Evolutionary conservation across 2,329 filamentous ascomycete species (phyloP).

Genomic region (Amylocarpus encephaloides): DNA sequence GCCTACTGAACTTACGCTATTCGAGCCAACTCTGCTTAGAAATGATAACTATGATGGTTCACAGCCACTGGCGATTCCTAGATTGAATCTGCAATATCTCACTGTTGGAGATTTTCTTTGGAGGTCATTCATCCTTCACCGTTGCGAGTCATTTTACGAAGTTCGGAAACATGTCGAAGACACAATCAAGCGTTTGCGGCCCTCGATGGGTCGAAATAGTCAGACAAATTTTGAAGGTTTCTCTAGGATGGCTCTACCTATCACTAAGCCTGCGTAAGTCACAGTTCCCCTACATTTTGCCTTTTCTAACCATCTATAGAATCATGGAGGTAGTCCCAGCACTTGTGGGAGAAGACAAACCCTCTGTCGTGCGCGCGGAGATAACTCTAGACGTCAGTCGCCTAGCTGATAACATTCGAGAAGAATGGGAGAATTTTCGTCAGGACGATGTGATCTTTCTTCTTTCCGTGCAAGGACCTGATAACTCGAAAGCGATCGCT

Average conservation of each 20-base stretch:
- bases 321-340: conserved; percentile 82
- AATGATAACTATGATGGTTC: conserved; percentile 87
- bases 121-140: conserved; percentile 83
- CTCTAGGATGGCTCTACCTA: conserved; percentile 86
- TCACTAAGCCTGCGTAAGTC: conserved; percentile 63
- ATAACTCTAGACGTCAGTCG: conserved; percentile 77
- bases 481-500: conserved; percentile 40
- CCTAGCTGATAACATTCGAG: conserved; percentile 66
- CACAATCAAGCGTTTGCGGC: conserved; percentile 70
- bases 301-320: conserved; percentile 29
- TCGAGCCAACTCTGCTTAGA: conserved; percentile 69
- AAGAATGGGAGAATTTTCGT: conserved; percentile 84
- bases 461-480: conserved; percentile 62
- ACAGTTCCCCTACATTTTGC: conserved; percentile 12
- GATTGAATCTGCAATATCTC: conserved; percentile 91
- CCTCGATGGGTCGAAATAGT: conserved; percentile 57
- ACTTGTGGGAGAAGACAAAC: conserved; percentile 73
- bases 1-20: conserved; percentile 79
- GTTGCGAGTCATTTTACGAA: conserved; percentile 87
- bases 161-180: conserved; percentile 88
- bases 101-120: conserved; percentile 96
- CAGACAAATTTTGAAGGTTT: conserved; percentile 72
- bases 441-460: conserved; percentile 88
- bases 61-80: conserved; percentile 81
- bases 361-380: conserved; percentile 81